Conservation (phyloP, 2,329 filamentous ascomycete genomes). For the Albifimbria verrucaria region DNA sequence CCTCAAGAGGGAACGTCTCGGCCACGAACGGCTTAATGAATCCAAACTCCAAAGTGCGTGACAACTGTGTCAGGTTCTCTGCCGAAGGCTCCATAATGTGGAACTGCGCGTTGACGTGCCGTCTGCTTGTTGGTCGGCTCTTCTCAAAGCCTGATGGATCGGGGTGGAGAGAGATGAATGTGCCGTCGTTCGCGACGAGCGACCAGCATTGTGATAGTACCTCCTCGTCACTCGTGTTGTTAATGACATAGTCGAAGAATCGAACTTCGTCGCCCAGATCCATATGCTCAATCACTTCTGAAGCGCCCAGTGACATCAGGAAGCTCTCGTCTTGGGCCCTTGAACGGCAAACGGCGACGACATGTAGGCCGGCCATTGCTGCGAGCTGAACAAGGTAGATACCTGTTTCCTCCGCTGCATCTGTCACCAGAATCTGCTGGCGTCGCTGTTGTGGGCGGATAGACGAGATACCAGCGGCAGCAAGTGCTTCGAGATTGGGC, state of each 20-base stretch:
- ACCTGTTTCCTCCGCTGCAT: conserved; percentile 32
- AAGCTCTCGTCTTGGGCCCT: conserved; percentile 9
- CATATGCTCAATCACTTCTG: conserved; percentile 16
- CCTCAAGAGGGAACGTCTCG: conserved; percentile 4
- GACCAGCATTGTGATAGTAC: conserved; percentile 24
- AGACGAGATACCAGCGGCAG: conserved; percentile 1
- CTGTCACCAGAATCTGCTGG: conserved; percentile 28
- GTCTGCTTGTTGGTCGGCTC: background rate
- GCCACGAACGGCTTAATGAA: conserved; percentile 8
- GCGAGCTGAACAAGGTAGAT: conserved; percentile 31
- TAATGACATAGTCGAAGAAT: conserved; percentile 23
- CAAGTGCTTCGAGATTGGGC: background rate
- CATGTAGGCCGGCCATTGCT: conserved; percentile 22
- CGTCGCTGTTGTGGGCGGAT: background rate
- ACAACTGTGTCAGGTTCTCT: conserved; percentile 1
- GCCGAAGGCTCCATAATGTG: conserved; percentile 7
- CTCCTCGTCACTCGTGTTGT: conserved; percentile 23
- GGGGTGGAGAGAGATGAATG: conserved; percentile 14
- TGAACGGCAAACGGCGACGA: conserved; percentile 26
- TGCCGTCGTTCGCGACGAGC: conserved; percentile 18
- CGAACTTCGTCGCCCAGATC: conserved; percentile 10
- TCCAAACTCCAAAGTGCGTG: background rate
- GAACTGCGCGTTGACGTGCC: conserved; percentile 2
- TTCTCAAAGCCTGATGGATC: conserved; percentile 7
- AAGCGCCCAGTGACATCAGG: conserved; percentile 18